A percentile compares a stretch with the other conserved stretches of the same genome.
phyloP scores from a whole-genome alignment of 768 basidiomycete genomes.

The Trichaptum fuscoviolaceum region DNA sequence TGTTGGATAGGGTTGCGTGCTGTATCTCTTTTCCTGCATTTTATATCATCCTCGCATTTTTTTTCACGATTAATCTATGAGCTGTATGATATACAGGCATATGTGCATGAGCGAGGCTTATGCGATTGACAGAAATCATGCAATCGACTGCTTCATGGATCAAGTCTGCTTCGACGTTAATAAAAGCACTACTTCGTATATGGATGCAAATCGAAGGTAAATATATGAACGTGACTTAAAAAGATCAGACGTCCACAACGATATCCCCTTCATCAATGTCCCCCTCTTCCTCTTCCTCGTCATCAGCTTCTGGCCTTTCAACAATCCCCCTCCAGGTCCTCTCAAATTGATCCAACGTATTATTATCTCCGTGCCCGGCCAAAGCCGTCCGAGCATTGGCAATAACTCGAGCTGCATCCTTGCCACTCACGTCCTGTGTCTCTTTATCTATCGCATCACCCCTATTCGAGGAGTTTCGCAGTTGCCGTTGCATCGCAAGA shows the following conservation, averaged over 20 bases:
- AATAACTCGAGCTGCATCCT: background rate
- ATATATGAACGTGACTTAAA: too few species aligned
- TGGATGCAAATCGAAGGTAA: too few species aligned
- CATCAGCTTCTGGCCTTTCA: background rate
- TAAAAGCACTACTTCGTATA: too few species aligned
- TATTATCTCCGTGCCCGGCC: background rate
- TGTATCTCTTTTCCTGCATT: conserved; percentile 10
- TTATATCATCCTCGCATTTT: conserved; percentile 6
- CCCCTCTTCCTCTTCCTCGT: background rate
- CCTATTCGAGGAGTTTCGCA: background rate
- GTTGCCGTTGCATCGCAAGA: conserved; percentile 16
- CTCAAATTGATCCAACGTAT: background rate
- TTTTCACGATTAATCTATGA: conserved; percentile 1
- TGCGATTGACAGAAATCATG: background rate
- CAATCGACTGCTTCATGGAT: background rate
- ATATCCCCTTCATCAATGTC: background rate
- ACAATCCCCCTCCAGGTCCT: background rate
- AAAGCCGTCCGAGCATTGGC: background rate
- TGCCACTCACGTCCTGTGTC: background rate
- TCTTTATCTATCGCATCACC: background rate
- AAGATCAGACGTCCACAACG: background rate
- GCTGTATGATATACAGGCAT: background rate
- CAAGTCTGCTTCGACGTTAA: too few species aligned
- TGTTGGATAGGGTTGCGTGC: conserved; percentile 10
- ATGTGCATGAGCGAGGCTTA: background rate